Conservation (phyloP, 176 grass and related monocot species). For the Triticum monococcum region DNA sequence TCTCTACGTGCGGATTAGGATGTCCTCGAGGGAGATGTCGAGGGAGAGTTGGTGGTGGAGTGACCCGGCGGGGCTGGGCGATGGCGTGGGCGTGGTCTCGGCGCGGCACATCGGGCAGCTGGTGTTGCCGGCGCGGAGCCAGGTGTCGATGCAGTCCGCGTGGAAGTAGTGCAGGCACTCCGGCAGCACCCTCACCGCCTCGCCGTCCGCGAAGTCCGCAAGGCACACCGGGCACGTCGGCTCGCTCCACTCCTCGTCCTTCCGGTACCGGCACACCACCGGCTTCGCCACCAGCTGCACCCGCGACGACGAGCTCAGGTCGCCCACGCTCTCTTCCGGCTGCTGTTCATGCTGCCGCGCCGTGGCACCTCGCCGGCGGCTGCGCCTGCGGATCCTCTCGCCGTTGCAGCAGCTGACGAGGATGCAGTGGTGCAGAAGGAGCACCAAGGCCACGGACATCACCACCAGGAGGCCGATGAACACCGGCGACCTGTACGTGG, state of each 20-base stretch:
- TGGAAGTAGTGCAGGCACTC: conserved; percentile 63
- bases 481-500: conserved; percentile 31
- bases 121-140: conserved; percentile 29
- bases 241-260: conserved; percentile 28
- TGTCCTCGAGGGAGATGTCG: conserved; percentile 28
- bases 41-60: conserved; percentile 1
- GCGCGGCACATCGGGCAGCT: conserved; percentile 57
- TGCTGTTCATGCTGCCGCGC: background rate
- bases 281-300: conserved; percentile 21
- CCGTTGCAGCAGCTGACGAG: conserved; percentile 27
- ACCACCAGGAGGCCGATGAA: conserved; percentile 38
- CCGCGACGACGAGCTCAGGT: conserved; percentile 27
- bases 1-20: conserved; percentile 7
- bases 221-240: conserved; percentile 48
- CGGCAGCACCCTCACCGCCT: conserved; percentile 38
- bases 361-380: background rate
- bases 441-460: conserved; percentile 16
- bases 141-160: conserved; percentile 45
- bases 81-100: conserved; percentile 26
- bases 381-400: background rate
- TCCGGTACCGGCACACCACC: conserved; percentile 32
- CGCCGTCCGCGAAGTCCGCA: conserved; percentile 46
- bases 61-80: background rate
- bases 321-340: background rate
- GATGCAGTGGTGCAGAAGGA: conserved; percentile 44